Percentiles rank a stretch among this genome's conserved stretches.
Conservation (phyloP, 306 rosid species). For the Crataegus laevigata region DNA sequence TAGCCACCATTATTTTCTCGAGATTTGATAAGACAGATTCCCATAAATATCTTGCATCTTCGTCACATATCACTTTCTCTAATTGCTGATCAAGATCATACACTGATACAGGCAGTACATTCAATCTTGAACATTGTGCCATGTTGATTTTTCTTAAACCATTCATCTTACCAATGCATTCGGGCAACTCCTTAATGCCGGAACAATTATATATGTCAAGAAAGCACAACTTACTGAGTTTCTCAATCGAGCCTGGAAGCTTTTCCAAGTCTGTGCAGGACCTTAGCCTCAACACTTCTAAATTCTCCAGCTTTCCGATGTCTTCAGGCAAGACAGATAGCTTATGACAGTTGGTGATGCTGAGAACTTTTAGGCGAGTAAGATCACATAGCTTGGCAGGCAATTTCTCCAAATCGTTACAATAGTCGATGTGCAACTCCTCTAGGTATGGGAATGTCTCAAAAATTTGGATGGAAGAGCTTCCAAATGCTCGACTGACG, state of each 20-base stretch:
- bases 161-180: slow-evolving; percentile 28
- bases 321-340: slow-evolving; percentile 35
- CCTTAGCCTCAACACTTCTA: neutral
- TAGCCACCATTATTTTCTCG: no score
- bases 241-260: slow-evolving; percentile 31
- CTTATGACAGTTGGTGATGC: slow-evolving; percentile 49
- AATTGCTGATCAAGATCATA: no score
- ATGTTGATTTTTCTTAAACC: neutral
- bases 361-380: slow-evolving; percentile 27
- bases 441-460: slow-evolving; percentile 31
- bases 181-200: slow-evolving; percentile 33
- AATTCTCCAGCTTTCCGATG: neutral
- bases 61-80: no score
- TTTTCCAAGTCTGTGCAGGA: neutral
- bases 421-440: slow-evolving; percentile 49
- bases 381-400: slow-evolving; percentile 35
- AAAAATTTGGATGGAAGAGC: slow-evolving; percentile 14
- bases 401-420: slow-evolving; percentile 33
- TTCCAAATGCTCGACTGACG: slow-evolving; percentile 25
- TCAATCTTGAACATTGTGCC: no score
- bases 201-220: slow-evolving; percentile 6
- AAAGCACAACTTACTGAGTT: slow-evolving; percentile 18
- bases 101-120: neutral
- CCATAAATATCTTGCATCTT: no score
- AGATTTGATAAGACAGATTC: no score